phyloP scores from a whole-genome alignment of 1,284 basidiomycete species.

The Trichosporon ovoides region DNA sequence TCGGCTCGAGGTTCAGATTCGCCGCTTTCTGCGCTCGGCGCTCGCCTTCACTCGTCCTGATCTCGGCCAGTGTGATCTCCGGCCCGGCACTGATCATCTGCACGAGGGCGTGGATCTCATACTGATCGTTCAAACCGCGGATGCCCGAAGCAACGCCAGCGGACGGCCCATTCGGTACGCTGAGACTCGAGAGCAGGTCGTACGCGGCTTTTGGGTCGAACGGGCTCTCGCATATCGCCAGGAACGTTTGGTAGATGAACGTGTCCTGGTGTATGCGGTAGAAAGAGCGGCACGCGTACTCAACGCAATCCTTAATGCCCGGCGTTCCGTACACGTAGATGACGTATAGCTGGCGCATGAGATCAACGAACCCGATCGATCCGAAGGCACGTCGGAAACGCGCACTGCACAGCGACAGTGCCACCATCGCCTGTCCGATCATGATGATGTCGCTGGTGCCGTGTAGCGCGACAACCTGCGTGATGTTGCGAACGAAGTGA shows the following conservation, averaged over 20 bases:
- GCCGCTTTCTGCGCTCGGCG: conserved; percentile 51
- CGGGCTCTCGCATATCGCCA: conserved; percentile 60
- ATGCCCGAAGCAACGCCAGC: conserved; percentile 58
- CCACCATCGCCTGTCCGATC: conserved; percentile 59
- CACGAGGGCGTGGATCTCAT: conserved; percentile 68
- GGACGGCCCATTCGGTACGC: conserved; percentile 15
- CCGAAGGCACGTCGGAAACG: conserved; percentile 68
- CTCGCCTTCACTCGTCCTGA: conserved; percentile 59
- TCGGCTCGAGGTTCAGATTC: conserved; percentile 58
- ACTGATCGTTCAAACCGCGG: conserved; percentile 58
- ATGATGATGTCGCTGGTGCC: conserved; percentile 67
- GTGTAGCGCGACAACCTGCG: conserved; percentile 61
- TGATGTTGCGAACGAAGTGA: conserved; percentile 63
- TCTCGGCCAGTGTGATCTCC: conserved; percentile 53
- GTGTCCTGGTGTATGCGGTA: conserved; percentile 68
- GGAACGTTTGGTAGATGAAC: conserved; percentile 64
- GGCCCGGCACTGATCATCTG: conserved; percentile 50
- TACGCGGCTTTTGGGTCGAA: conserved; percentile 53
- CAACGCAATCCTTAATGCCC: conserved; percentile 60
- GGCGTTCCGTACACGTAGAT: conserved; percentile 59
- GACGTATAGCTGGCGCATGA: conserved; percentile 65
- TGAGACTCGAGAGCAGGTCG: conserved; percentile 28
- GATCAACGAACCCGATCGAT: conserved; percentile 63
- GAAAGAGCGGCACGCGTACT: conserved; percentile 67
- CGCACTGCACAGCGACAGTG: conserved; percentile 65